Base-by-base conservation (phyloP, 225 moss, liverwort and hornwort genomes). In the Lunularia cruciata region DNA sequence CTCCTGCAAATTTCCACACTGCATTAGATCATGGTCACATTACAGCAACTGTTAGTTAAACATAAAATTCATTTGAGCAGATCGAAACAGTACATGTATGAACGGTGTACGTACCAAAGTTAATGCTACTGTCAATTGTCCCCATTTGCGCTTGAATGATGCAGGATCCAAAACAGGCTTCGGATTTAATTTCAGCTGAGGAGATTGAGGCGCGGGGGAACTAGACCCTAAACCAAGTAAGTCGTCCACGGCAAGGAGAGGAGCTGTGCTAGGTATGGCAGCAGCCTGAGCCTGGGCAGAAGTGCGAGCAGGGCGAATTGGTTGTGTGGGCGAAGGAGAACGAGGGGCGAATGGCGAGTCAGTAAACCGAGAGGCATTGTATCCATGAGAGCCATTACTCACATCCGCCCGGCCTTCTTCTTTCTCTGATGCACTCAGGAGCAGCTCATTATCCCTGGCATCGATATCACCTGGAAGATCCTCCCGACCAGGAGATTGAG, bases 91-190 rank as follows among this genome's bases (percentile, higher is more conserved):
- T 25, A 63, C 6, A 28, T 13, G 34, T 11, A 39, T 22, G 19
- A 64, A 28, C 4, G 10, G 40, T 20, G 30, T 30, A 74, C 84
- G 33, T 72, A 98, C 96, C 92, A 92, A 65, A 25, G 89, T 89
- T 75, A 83, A 74, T 33, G 90, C 92, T 65, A 98, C 86, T 52
- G 89, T 81, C 40, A 90, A 81, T 79, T 88, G 92, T 71, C 89
- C 85, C 96, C 96, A 98, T 72, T 91, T 98, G 32, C 89, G 83
- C 74, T 98, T 90, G 65, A 98, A 98, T 19, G 81, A 80, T 43
- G 88, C 73, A 10, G 96, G 79, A 76, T 83, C 87, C 52, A 98
- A 83, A 25, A 79, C 77, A 25, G 96, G 85, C 78, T 89, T 92
- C 54, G 79, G 65, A 71, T 90, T 92, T 58, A 98, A 80, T 55